Evolutionary conservation across 805 yeast species (phyloP).

Genomic region (Nakazawaea ambrosiae): DNA sequence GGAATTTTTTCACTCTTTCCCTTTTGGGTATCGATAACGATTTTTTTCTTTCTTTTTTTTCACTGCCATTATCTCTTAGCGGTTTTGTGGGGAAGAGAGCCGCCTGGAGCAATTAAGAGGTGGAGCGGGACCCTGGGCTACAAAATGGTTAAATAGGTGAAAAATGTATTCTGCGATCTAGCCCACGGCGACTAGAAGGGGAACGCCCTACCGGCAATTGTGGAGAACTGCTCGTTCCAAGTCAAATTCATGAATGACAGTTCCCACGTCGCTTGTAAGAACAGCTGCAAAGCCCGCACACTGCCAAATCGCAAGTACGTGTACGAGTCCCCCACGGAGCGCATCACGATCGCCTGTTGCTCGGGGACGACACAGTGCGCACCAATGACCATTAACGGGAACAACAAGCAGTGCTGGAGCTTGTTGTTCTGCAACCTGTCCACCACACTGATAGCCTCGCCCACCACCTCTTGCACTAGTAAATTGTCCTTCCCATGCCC

Average conservation of each 20-base stretch:
- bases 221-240: no score
- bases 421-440: slow-evolving; percentile 3
- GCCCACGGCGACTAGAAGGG: no score
- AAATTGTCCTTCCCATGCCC: slow-evolving; percentile 2
- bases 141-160: no score
- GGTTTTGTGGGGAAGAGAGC: no score
- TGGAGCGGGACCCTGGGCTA: no score
- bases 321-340: slow-evolving; percentile 12
- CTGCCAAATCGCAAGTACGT: slow-evolving; percentile 17
- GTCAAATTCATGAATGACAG: no score
- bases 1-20: not conserved
- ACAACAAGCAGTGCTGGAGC: slow-evolving; percentile 20
- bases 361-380: slow-evolving; percentile 13
- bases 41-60: no score
- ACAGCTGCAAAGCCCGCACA: slow-evolving; percentile 13
- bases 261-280: slow-evolving; percentile 17
- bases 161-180: no score
- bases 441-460: slow-evolving; percentile 12
- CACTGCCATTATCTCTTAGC: no score
- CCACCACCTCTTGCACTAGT: slow-evolving; percentile 14
- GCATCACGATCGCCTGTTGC: slow-evolving; percentile 14
- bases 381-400: slow-evolving; percentile 20
- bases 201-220: no score
- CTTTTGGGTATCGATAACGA: no score
- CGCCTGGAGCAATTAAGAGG: no score